Conservation (phyloP, 768 basidiomycete genomes). For the Suillus variegatus region DNA sequence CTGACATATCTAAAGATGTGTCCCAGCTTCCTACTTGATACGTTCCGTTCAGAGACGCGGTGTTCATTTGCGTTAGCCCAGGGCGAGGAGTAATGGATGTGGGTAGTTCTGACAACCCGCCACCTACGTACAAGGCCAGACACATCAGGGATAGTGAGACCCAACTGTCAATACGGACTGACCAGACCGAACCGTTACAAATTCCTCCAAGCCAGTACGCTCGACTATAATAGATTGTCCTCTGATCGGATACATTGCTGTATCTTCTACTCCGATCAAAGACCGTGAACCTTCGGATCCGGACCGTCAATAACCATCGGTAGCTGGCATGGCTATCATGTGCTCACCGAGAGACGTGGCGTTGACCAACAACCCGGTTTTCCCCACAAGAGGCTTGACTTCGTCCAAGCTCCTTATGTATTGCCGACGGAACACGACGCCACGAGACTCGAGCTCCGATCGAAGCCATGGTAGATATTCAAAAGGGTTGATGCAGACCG, state of each 20-base stretch:
- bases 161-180: constrained; percentile 8
- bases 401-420: constrained; percentile 47
- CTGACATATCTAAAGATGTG: constrained; percentile 43
- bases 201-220: constrained; percentile 59
- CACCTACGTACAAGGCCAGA: background rate
- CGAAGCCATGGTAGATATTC: constrained; percentile 53
- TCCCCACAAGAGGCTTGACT: constrained; percentile 39
- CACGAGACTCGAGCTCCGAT: constrained; percentile 36
- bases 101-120: constrained; percentile 20
- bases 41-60: constrained; percentile 59
- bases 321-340: background rate
- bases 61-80: constrained; percentile 39
- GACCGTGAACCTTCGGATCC: constrained; percentile 57
- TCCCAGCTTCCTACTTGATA: constrained; percentile 53
- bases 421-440: constrained; percentile 45
- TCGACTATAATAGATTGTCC: constrained; percentile 85
- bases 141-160: background rate
- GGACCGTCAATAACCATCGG: background rate
- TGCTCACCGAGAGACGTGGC: constrained; percentile 53
- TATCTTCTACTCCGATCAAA: constrained; percentile 82
- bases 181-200: constrained; percentile 29
- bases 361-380: constrained; percentile 48
- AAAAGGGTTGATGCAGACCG: constrained; percentile 48
- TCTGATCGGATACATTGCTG: constrained; percentile 71
- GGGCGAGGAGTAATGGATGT: constrained; percentile 69